These are phyloP conservation scores for Athelia sp. DNA, from an alignment of 1,284 basidiomycete species.

Conservation along the genomic window DNA sequence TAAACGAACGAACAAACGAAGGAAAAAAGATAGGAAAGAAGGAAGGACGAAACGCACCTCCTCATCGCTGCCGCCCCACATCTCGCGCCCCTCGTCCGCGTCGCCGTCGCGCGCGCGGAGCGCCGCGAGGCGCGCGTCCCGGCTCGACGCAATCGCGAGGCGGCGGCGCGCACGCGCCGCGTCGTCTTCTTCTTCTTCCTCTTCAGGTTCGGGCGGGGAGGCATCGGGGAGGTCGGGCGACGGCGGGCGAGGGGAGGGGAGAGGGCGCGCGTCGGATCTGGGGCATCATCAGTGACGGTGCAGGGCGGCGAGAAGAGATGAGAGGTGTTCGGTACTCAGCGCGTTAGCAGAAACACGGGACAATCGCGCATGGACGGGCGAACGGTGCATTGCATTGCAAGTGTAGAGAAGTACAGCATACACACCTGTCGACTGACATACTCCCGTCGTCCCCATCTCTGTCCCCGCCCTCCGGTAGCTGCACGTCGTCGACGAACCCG, in stretches of 20 bases:
- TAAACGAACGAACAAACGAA: not conserved
- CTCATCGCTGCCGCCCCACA: slow-evolving; percentile 71
- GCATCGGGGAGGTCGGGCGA: slow-evolving; percentile 25
- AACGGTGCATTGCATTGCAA: too few relatives aligned
- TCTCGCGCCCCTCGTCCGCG: slow-evolving; percentile 35
- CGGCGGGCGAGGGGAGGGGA: slow-evolving; percentile 44
- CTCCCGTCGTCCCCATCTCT: not conserved
- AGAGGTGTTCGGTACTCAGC: not conserved
- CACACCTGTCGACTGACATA: not conserved
- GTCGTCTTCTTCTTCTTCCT: slow-evolving; percentile 49
- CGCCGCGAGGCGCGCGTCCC: slow-evolving; percentile 61
- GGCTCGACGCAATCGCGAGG: slow-evolving; percentile 49
- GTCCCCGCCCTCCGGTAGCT: slow-evolving; percentile 30
- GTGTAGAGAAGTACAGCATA: too few relatives aligned
- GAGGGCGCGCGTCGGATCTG: slow-evolving; percentile 78
- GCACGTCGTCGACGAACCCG: slow-evolving; percentile 5
- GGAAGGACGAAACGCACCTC: slow-evolving; percentile 40
- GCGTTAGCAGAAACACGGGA: not conserved
- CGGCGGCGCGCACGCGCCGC: slow-evolving; percentile 63
- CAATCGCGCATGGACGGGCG: not conserved
- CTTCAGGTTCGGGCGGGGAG: slow-evolving; percentile 41
- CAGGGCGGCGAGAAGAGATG: slow-evolving; percentile 8
- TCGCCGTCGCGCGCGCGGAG: slow-evolving; percentile 39
- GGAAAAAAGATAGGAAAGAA: not conserved
- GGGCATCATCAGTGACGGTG: slow-evolving; percentile 8